Evolutionary conservation across 1,139 yeast genomes (phyloP), one percentile per base, ranked within the genome.

Genomic region (Pneumocystis jirovecii): DNA sequence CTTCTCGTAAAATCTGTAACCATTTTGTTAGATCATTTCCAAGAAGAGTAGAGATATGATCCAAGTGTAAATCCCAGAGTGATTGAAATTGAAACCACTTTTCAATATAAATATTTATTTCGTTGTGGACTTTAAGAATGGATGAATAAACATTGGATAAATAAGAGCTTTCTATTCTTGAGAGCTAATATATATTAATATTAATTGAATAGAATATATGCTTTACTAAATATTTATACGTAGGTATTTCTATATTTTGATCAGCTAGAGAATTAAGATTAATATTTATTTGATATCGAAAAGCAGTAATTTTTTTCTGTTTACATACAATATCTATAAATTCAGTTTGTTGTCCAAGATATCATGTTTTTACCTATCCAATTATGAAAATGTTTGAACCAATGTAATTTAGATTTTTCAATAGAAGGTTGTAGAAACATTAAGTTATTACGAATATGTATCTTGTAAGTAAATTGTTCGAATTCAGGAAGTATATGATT

Each of bases 81-180:
- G 80, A 75, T 70, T 85, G 87, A 44, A 86, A 76, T 40, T 75
- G 76, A 8, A 73, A 72, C 95, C 95, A 89, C 42, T 77, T 75
- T 1, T 71, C 68, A 25, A 80, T 73, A 69, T 82, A 84, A 0
- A 62, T 21, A 31, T 45, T 56, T 0, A 81, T 79, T 12, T 75
- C 70, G 0, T 65, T 66, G 21, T 75, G 67, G 35, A 68, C 67
- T 4, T 64, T 62, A 57, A 75, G 76, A 57, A 74, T 69, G 1
- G 64, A 64, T 5, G 61, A 63, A 62, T 70, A 70, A 2, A 73
- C 73, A 7, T 59, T 34, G 2, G 69, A 61, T 17, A 69, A 56
- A n/a, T 63, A 64, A 19, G 65, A 59, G 17, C 37, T 60, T 2
- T 29, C 56, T 35, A 64, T 31, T 25, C n/a, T 31, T n/a, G 40